These are phyloP conservation scores for Geotrichum reessii DNA, from an alignment of 1,139 yeast species.

Conservation along the genomic window DNA sequence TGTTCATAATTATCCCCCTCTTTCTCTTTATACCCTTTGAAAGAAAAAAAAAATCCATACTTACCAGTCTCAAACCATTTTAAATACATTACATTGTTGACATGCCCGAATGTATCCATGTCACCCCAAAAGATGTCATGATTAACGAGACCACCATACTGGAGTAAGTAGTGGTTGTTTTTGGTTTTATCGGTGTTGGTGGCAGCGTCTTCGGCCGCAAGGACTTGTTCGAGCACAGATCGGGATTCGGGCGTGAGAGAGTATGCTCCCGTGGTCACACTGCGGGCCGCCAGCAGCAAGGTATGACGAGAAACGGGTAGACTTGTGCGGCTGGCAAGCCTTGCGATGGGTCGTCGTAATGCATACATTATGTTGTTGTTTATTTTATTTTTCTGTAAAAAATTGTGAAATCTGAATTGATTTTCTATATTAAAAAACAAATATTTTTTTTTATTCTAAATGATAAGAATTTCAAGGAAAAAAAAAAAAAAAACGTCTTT, in stretches of 20 bases:
- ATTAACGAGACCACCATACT: conserved; percentile 28
- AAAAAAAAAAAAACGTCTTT: neutral
- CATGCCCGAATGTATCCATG: conserved; percentile 34
- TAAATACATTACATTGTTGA: conserved; percentile 34
- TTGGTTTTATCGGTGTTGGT: neutral
- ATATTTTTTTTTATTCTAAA: no score
- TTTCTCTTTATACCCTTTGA: neutral
- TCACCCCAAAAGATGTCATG: conserved; percentile 35
- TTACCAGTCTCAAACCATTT: conserved; percentile 35
- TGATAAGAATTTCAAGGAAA: no score
- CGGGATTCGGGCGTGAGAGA: neutral
- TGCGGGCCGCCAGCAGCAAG: neutral
- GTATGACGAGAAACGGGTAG: neutral
- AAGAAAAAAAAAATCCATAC: neutral
- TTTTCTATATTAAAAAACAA: no score
- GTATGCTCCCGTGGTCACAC: neutral
- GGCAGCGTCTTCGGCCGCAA: neutral
- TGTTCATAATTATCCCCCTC: neutral
- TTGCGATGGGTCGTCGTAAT: neutral
- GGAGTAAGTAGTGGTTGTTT: conserved; percentile 14
- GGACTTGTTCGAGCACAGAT: neutral
- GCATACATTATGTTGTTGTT: neutral
- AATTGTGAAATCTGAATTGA: no score
- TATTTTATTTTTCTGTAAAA: no score
- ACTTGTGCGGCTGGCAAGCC: neutral